Percentiles rank a stretch among this genome's conserved stretches.
These are phyloP conservation scores for Lodderomyces margitis DNA, from an alignment of 1,139 yeast genomes.

Conservation along the genomic window DNA sequence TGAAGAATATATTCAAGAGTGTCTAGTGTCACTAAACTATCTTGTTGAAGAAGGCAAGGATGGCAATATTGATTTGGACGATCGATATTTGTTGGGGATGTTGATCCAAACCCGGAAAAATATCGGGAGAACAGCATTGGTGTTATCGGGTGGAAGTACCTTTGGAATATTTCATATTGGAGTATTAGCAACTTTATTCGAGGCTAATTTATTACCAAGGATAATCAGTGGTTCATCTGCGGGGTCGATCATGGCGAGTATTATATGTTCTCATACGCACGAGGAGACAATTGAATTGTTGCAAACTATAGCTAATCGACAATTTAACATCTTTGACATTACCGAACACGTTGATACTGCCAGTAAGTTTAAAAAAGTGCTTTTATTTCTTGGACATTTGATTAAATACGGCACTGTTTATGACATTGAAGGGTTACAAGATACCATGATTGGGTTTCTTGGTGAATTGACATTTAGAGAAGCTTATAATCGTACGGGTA, in stretches of 20 bases:
- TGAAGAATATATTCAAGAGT: slow-evolving; percentile 80
- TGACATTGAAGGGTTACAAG: slow-evolving; percentile 68
- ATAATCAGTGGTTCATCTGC: slow-evolving; percentile 96
- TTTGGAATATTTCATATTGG: slow-evolving; percentile 94
- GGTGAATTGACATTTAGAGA: slow-evolving; percentile 81
- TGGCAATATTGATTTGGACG: slow-evolving; percentile 49
- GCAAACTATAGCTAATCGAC: slow-evolving; percentile 50
- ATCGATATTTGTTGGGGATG: slow-evolving; percentile 68
- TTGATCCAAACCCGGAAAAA: slow-evolving; percentile 85
- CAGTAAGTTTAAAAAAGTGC: slow-evolving; percentile 38
- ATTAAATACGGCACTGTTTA: slow-evolving; percentile 85
- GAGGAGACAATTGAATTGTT: slow-evolving; percentile 66
- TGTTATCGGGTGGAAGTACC: slow-evolving; percentile 93
- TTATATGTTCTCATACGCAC: slow-evolving; percentile 76
- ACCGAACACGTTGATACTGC: slow-evolving; percentile 22
- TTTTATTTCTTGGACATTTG: slow-evolving; percentile 47
- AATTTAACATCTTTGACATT: slow-evolving; percentile 68
- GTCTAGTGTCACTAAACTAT: slow-evolving; percentile 59
- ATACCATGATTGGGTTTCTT: slow-evolving; percentile 74
- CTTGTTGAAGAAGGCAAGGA: slow-evolving; percentile 29
- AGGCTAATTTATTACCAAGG: slow-evolving; percentile 73
- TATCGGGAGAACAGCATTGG: slow-evolving; percentile 90
- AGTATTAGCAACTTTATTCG: slow-evolving; percentile 75
- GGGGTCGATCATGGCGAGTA: slow-evolving; percentile 91
- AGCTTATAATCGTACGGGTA: slow-evolving; percentile 59